Base-by-base conservation (phyloP, 169 alveolate species). In the Cryptosporidium sp. region DNA sequence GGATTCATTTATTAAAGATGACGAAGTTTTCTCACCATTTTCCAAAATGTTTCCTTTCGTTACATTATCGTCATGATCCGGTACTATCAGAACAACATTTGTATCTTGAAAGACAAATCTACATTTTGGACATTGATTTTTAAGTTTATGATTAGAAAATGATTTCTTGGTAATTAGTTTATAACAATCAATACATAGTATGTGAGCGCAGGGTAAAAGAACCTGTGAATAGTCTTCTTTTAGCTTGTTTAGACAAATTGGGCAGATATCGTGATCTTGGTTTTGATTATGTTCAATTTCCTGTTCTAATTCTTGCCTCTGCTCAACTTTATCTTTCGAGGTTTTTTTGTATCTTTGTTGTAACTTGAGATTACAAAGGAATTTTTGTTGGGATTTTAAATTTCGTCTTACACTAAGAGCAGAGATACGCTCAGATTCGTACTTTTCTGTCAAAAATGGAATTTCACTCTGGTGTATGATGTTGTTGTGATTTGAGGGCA, bases 201-300 rank as follows among this genome's bases (percentile, higher is more conserved):
- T 45, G 31, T 80, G 89, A n/a, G 89, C 89, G 18, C 89, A 80
- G 1, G 89, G 89, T 16, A 80, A 50, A 5, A 80, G 29, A 18
- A 80, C 89, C 43, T 65, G 73, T 37, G 89, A 80, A 10, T 65
- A 65, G 29, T 80, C 80, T 1, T 41, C 21, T 0, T 62, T 48
- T 12, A 65, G 12, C 16, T 45, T 65, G 26, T 18, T 48, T 21
- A 80, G 67, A 45, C 89, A 80, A 16, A 80, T 50, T 62, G 89
- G 89, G 16, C 89, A 80, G 0, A 80, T 48, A 14, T 80, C 80
- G 12, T 59, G 8, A 0, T 68, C 35, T 37, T 61, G 29, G 2
- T 26, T 37, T 14, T 48, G 23, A 3, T 16, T 26, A 3, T 21
- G 37, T n/a, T n/a, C 26, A 1, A 2, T 5, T 55, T 26, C 67